Base-by-base conservation (phyloP, 805 yeast genomes). In the Monosporozyma aerobia region DNA sequence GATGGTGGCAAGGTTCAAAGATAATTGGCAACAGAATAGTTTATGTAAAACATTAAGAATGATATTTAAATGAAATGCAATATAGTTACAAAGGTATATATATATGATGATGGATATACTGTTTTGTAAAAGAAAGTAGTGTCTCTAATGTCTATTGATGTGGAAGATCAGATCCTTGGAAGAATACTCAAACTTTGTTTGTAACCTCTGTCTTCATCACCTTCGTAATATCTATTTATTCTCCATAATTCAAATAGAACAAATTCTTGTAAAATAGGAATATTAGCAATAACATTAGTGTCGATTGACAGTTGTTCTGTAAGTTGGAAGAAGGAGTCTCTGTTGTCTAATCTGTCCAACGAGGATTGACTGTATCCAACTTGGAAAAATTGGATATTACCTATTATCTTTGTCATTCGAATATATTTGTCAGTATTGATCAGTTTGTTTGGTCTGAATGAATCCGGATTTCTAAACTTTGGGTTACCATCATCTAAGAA, bases 401-500 rank as follows among this genome's bases (percentile, higher is more conserved):
- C 78, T 50, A 85, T 75, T 40, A 84, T 78, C 53, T 82, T 73
- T 6, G 90, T 81, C 48, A 83, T 77, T 63, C 81, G 83, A 67
- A 77, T 74, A 62, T 83, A 83, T 63, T 87, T 87, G 63, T 85
- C 94, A 56, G 86, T 78, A 62, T 87, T 85, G 61, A 87, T 79
- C 57, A 84, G 71, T 51, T 72, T 73, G 25, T 77, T 69, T 45
- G 73, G 69, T 47, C 73, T 59, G 72, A 77, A 72, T 5, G 73
- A 66, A 55, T 81, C 79, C 5, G 84, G 82, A 55, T 74, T 78
- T 63, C 90, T 73, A 63, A 72, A 82, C 59, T 80, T 83, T 41
- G 85, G 77, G 63, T 86, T 86, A n/a, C 94, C 92, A 59, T 87
- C 95, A 50, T 82, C 77, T n/a, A 85, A 80, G 69, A 86, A 85